Percentiles rank a stretch among this genome's conserved stretches.
Evolutionary conservation across 73 alveolate species (phyloP).

Genomic region (Halteria grandinella): DNA sequence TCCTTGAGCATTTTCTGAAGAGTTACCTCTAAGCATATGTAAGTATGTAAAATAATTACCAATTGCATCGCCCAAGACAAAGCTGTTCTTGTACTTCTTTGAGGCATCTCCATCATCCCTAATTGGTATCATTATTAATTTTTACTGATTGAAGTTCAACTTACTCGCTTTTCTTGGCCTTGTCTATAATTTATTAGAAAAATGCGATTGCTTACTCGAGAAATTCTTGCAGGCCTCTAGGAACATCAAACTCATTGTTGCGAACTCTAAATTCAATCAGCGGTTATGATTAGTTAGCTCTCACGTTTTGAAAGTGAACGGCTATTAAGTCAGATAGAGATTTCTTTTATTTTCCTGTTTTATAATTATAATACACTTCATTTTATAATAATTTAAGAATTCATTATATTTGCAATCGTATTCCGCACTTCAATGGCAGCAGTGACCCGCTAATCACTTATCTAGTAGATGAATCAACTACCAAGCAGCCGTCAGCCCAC

Average conservation of each 20-base stretch:
- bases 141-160: background rate
- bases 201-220: slow-evolving; percentile 17
- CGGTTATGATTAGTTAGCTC: background rate
- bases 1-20: slow-evolving; percentile 67
- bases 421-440: no score
- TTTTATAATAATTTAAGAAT: no score
- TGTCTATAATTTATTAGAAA: background rate
- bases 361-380: background rate
- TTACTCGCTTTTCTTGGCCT: slow-evolving; percentile 59
- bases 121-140: no score
- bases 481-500: no score
- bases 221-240: slow-evolving; percentile 64
- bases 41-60: no score
- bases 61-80: slow-evolving; percentile 51
- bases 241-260: slow-evolving; percentile 38
- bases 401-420: background rate
- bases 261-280: background rate
- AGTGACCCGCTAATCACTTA: no score
- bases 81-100: slow-evolving; percentile 62
- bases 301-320: background rate
- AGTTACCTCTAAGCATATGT: slow-evolving; percentile 53
- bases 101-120: slow-evolving; percentile 68
- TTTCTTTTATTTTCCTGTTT: no score
- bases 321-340: background rate
- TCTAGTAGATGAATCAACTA: no score